Percentiles rank a stretch among this genome's conserved stretches.
Evolutionary conservation across 2,329 filamentous ascomycete species (phyloP).

Genomic region (Colletotrichum lini): DNA sequence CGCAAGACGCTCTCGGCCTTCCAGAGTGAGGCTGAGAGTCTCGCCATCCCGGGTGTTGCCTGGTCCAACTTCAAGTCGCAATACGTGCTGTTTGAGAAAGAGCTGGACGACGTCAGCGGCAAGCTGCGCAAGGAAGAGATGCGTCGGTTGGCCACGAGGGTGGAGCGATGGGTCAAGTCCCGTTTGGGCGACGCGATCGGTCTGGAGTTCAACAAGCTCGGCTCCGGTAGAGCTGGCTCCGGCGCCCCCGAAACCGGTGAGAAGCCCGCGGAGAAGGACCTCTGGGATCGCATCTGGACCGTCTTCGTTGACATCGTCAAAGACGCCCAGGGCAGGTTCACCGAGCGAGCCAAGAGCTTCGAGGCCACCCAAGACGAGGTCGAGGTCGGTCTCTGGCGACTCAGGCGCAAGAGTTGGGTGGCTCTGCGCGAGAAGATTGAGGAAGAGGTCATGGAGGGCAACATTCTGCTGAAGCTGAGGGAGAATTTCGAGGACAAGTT

Average conservation of each 20-base stretch:
- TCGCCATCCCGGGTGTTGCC: conserved; percentile 82
- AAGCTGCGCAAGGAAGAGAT: conserved; percentile 95
- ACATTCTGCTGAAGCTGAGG: conserved; percentile 92
- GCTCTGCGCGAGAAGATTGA: conserved; percentile 92
- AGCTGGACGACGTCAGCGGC: conserved; percentile 89
- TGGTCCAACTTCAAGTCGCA: conserved; percentile 94
- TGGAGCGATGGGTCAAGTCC: conserved; percentile 94
- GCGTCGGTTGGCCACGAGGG: conserved; percentile 88
- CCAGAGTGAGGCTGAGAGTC: conserved; percentile 79
- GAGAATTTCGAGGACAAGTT: conserved; percentile 99
- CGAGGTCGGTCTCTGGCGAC: conserved; percentile 90
- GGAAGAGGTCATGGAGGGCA: conserved; percentile 98
- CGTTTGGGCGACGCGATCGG: conserved; percentile 89
- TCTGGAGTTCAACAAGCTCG: conserved; percentile 95
- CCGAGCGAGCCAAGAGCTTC: conserved; percentile 91
- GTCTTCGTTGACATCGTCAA: conserved; percentile 86
- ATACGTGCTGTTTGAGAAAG: conserved; percentile 85
- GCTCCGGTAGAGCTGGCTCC: conserved; percentile 86
- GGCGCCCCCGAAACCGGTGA: conserved; percentile 85
- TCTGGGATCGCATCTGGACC: conserved; percentile 97
- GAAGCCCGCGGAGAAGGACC: conserved; percentile 84
- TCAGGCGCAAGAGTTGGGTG: conserved; percentile 95
- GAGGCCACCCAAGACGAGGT: conserved; percentile 94
- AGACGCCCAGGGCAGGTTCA: conserved; percentile 88
- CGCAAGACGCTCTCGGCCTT: conserved; percentile 81